Conservation (phyloP, 495 filamentous ascomycete species). For the Extremus antarcticus region DNA sequence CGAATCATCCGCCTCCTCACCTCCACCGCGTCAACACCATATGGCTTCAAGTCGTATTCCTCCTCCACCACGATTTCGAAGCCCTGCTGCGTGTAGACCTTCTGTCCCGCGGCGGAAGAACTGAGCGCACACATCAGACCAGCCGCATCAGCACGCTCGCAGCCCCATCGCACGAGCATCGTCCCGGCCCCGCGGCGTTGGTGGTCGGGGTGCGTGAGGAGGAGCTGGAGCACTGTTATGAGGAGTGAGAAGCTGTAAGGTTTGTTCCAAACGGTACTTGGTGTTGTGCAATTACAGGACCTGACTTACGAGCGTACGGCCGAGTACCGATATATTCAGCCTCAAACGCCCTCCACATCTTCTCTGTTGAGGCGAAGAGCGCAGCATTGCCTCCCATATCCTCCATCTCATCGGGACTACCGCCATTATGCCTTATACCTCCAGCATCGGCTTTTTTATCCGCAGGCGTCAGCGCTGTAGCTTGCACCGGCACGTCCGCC, state of each 20-base stretch:
- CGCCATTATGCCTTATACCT: no score
- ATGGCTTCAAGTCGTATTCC: slow-evolving; percentile 7
- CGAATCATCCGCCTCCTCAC: slow-evolving; percentile 7
- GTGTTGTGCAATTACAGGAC: not conserved
- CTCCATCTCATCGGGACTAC: not conserved
- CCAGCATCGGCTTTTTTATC: not conserved
- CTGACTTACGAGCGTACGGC: slow-evolving; percentile 4
- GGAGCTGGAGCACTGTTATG: slow-evolving; percentile 4
- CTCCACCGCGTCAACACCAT: slow-evolving; percentile 8
- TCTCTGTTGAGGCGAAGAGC: not conserved
- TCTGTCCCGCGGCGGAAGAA: not conserved
- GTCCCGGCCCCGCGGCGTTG: slow-evolving; percentile 18
- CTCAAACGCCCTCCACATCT: not conserved
- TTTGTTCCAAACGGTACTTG: not conserved
- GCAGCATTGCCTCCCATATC: not conserved
- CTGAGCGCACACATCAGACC: not conserved
- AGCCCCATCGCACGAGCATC: slow-evolving; percentile 10
- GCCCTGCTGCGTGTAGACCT: slow-evolving; percentile 1
- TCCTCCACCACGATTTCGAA: slow-evolving; percentile 2
- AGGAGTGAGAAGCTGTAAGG: not conserved
- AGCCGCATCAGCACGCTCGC: slow-evolving; percentile 1
- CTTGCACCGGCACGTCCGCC: no score
- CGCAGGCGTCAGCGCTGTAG: no score
- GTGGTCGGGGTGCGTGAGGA: slow-evolving; percentile 13
- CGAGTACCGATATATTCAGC: slow-evolving; percentile 1